Evolutionary conservation across 768 basidiomycete genomes (phyloP), one percentile per base, ranked within the genome.

Genomic region (Leccinum subgranulosum): DNA sequence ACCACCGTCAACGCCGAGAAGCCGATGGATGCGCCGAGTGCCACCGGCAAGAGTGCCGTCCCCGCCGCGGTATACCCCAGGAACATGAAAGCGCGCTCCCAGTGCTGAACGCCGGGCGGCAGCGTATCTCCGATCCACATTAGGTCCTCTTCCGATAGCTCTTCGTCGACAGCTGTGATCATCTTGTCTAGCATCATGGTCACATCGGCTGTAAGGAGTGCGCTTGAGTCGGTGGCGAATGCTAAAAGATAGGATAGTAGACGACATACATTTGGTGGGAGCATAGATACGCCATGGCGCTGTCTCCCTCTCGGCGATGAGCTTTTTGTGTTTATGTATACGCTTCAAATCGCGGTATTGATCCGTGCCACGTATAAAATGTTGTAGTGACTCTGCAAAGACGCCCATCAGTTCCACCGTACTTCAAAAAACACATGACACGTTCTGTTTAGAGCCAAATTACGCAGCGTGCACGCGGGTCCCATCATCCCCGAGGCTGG

Each of bases 401-500:
- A 48, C 27, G 4, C 27, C 23, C 27, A 17, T 48, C 17, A 48
- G 47, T 48, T 17, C 47, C 27, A 28, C 17, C 47, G 25, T 6
- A 27, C 47, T 48, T 14, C 45, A 46, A 27, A 17, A 48, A 17
- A 11, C 17, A 28, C 6, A 10, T 9, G 8, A 28, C 10, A 48
- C 47, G 25, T 28, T 27, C 47, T 48, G 8, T 48, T 25, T 17
- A 27, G 47, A 25, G 47, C 47, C 15, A 48, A 28, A 48, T 27
- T 48, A n/a, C 47, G 47, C 17, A 48, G 27, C 47, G 47, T n/a
- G 25, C 27, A 48, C 14, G 17, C 27, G 10, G 47, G 47, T 48
- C 47, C 47, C 56, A 69, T 11, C 66, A 69, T 63, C 61, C 61
- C 51, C 10, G 68, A 64, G 51, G 62, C 49, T 47, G 58, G 51